phyloP scores from a whole-genome alignment of 208 protist species.

The Entamoeba invadens region DNA sequence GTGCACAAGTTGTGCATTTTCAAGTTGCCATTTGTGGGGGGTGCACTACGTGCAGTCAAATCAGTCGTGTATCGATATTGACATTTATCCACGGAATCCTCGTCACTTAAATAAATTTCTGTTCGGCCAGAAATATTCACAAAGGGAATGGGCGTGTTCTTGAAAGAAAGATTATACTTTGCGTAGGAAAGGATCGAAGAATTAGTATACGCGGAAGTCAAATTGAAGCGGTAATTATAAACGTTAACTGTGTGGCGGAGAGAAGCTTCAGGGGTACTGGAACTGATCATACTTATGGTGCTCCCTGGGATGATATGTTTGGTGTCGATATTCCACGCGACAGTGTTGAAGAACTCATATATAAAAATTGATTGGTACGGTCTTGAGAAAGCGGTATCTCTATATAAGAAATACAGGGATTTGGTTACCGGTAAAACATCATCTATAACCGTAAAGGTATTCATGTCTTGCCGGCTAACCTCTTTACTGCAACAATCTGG shows the following conservation, averaged over 20 bases:
- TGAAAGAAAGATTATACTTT: too few species aligned
- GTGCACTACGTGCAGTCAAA: neutral
- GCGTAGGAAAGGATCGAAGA: too few species aligned
- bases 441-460: neutral
- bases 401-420: neutral
- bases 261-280: neutral
- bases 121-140: too few species aligned
- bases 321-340: neutral
- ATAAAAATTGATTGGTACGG: neutral
- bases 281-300: neutral
- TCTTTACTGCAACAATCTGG: neutral
- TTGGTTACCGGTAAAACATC: neutral
- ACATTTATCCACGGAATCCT: neutral
- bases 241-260: neutral
- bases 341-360: neutral
- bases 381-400: neutral
- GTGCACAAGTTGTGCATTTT: neutral
- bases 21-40: neutral
- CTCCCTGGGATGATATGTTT: neutral
- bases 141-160: too few species aligned
- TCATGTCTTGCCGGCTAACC: neutral
- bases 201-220: neutral
- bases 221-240: neutral
- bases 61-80: neutral
- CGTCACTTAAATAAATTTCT: too few species aligned